A percentile compares a stretch with the other conserved stretches of the same genome.
These are phyloP conservation scores for Fusarium annulatum DNA, from an alignment of 2,329 filamentous ascomycete genomes.

Conservation along the genomic window DNA sequence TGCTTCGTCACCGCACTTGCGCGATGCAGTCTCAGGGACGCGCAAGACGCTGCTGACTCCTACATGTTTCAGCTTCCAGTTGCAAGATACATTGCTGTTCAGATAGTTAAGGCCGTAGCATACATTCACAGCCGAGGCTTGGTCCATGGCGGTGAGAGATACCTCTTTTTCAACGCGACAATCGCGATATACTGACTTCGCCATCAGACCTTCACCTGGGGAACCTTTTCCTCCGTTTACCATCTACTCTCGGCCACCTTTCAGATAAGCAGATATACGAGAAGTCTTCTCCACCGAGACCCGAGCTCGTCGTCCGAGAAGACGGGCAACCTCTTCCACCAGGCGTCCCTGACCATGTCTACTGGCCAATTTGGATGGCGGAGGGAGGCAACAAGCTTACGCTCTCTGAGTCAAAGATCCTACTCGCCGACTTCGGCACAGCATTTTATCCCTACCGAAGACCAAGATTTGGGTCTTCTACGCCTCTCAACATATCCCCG, in stretches of 20 bases:
- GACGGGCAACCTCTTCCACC: constrained; percentile 25
- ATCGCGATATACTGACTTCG: not conserved
- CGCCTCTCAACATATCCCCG: constrained; percentile 45
- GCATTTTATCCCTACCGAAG: constrained; percentile 45
- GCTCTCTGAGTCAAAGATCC: constrained; percentile 33
- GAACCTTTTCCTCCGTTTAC: constrained; percentile 49
- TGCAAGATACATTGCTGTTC: constrained; percentile 43
- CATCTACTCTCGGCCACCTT: constrained; percentile 33
- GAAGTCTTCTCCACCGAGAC: constrained; percentile 36
- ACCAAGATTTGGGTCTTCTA: constrained; percentile 42
- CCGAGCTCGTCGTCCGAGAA: constrained; percentile 26
- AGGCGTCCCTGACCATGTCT: constrained; percentile 46
- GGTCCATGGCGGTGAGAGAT: constrained; percentile 45
- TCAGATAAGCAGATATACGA: constrained; percentile 41
- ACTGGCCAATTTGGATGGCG: constrained; percentile 49
- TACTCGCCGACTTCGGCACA: constrained; percentile 50
- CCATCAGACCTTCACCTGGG: constrained; percentile 47
- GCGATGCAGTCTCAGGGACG: constrained; percentile 41
- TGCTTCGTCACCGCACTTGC: constrained; percentile 44
- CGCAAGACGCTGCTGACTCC: constrained; percentile 1
- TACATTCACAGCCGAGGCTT: constrained; percentile 45
- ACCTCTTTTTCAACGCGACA: too few relatives aligned
- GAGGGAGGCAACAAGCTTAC: constrained; percentile 45
- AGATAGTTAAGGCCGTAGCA: constrained; percentile 41
- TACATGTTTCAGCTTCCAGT: constrained; percentile 43